Conservation (phyloP, 1,139 yeast genomes). For the Zhuliangozyma parablackwelliae region DNA sequence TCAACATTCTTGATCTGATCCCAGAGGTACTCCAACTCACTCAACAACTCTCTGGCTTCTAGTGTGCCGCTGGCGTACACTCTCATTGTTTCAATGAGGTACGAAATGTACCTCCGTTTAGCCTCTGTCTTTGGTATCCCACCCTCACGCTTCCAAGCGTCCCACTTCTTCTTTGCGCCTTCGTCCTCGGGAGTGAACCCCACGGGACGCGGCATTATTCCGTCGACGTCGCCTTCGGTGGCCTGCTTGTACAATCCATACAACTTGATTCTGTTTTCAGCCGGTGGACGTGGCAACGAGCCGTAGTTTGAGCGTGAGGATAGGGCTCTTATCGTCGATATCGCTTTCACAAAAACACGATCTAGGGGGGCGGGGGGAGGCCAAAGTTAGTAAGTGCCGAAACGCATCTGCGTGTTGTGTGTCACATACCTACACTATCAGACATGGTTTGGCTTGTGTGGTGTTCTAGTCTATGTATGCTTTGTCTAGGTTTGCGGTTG, state of each 20-base stretch:
- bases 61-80: conserved; percentile 63
- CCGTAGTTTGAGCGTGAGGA: conserved; percentile 66
- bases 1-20: conserved; percentile 63
- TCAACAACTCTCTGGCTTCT: conserved; percentile 62
- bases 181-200: conserved; percentile 61
- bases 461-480: too few relatives aligned
- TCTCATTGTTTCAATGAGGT: conserved; percentile 69
- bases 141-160: conserved; percentile 77
- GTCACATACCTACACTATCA: conserved; percentile 13
- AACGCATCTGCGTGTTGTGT: background rate
- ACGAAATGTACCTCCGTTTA: conserved; percentile 63
- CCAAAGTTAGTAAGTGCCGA: background rate
- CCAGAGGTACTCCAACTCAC: conserved; percentile 70
- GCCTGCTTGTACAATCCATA: conserved; percentile 88
- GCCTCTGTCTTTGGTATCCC: conserved; percentile 74
- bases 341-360: conserved; percentile 77
- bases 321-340: conserved; percentile 69
- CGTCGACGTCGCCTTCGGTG: conserved; percentile 77
- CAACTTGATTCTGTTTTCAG: conserved; percentile 61
- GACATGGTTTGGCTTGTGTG: conserved; percentile 6
- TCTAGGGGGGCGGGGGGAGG: conserved; percentile 31
- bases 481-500: too few relatives aligned
- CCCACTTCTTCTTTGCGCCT: conserved; percentile 74
- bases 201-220: conserved; percentile 60
- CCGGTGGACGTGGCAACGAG: conserved; percentile 77